Base-by-base conservation (phyloP, 345 rosid species). In the Toxicodendron radicans region DNA sequence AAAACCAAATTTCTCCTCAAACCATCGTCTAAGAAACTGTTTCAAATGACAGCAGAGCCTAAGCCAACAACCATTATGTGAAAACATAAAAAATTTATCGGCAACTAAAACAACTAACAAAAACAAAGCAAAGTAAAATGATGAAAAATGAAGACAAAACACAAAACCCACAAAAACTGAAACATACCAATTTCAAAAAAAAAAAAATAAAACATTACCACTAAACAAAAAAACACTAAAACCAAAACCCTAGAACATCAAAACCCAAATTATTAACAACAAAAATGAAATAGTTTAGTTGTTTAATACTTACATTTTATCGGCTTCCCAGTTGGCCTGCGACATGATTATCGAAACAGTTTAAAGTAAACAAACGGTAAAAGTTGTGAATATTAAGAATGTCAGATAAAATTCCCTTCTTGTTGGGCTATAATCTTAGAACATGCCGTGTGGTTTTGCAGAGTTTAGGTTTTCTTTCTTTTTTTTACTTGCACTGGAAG, bases 301-400 rank as follows among this genome's bases (percentile, higher is more conserved):
- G 30, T 41, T 53, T 5, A 58, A 66, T 10, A 18, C 80, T 77
- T 68, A 85, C 88, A 85, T 85, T 79, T 80, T 82, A 72, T 82
- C 88, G 52, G 88, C 86, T 11, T 85, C 88, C 84, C 84, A 82
- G 75, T 59, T 82, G 41, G 72, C 64, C 56, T 56, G 82, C 48
- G 88, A 68, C 86, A 82, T 85, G 79, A 24, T 58, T 66, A 35
- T 5, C 73, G 23, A 54, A 30, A 6, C 4, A 30, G 57, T 21
- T 33, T 14, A 30, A 14, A 35, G 67, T 6, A 30, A 32, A 61
- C 20, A 60, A 13, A 33, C 33, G 35, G 20, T 52, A 38, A 66
- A 51, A 52, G 60, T 16, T 52, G 68, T 9, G 61, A 52, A 12
- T 5, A 53, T 8, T 17, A 38, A 48, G 67, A 72, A 62, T 73